These are phyloP conservation scores for Dactylis glomerata DNA, from an alignment of 176 grass and related monocot genomes.

Conservation along the genomic window DNA sequence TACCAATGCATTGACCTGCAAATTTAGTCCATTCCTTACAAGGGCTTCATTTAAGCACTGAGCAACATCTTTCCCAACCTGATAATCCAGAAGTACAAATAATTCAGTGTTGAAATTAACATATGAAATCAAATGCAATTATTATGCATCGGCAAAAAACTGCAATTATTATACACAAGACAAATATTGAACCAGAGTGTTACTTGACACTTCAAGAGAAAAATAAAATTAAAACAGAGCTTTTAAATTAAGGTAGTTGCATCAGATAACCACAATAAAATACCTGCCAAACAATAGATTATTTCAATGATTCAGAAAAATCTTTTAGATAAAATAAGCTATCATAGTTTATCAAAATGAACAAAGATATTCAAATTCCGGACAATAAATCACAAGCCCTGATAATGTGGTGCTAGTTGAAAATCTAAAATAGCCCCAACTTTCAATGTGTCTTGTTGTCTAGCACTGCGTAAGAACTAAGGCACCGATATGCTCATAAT, in stretches of 20 bases:
- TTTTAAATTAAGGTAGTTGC: neutral
- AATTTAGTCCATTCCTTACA: constrained; percentile 61
- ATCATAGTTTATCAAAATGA: neutral
- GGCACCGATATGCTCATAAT: neutral
- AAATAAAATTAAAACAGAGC: neutral
- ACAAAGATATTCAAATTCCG: neutral
- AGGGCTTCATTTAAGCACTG: constrained; percentile 82
- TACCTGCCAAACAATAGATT: neutral
- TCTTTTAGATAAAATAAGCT: neutral
- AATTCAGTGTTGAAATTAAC: neutral
- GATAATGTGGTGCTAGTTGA: neutral
- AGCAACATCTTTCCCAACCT: constrained; percentile 78
- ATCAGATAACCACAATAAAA: neutral
- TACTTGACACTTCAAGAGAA: neutral
- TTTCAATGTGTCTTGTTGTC: neutral
- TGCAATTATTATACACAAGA: neutral
- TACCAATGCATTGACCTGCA: constrained; percentile 85
- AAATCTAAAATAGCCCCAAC: neutral
- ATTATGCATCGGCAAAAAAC: neutral
- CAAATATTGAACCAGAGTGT: neutral
- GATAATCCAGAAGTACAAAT: constrained; percentile 30
- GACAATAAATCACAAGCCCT: constrained; percentile 1
- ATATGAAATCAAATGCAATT: neutral
- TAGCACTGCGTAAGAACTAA: neutral
- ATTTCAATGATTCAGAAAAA: neutral